Conservation (phyloP, 2,329 filamentous ascomycete genomes). For the Bisporella sp. region DNA sequence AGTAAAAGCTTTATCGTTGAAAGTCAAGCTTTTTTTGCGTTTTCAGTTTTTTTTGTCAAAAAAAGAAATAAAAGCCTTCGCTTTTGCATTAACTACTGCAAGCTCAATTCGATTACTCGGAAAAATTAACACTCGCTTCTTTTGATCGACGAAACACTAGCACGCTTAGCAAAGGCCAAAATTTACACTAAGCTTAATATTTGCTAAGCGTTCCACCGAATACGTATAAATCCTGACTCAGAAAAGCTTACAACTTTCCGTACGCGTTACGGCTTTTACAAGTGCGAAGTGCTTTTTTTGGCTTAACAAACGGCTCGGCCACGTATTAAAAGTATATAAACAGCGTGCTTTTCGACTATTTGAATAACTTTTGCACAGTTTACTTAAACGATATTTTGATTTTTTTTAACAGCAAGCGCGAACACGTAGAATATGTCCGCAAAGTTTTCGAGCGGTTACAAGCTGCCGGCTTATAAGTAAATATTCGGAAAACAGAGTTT, state of each 20-base stretch:
- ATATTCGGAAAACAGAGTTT: slow-evolving; percentile 4
- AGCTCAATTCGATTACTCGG: too few relatives aligned
- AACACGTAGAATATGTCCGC: not conserved
- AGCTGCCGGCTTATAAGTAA: slow-evolving; percentile 1
- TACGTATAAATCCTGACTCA: not conserved
- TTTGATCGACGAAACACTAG: not conserved
- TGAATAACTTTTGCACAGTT: slow-evolving; percentile 2
- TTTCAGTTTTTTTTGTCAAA: not conserved
- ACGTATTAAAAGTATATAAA: slow-evolving; percentile 6
- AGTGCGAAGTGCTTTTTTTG: slow-evolving; percentile 2
- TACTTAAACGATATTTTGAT: not conserved
- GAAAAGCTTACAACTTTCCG: not conserved
- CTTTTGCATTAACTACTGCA: too few relatives aligned
- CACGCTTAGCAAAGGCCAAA: not conserved
- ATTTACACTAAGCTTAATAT: slow-evolving; percentile 6
- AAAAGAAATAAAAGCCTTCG: not conserved
- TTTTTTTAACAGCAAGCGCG: not conserved
- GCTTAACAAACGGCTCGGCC: not conserved
- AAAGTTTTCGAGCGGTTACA: not conserved
- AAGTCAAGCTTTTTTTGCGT: not conserved
- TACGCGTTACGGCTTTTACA: too few relatives aligned
- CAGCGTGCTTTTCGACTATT: slow-evolving; percentile 1
- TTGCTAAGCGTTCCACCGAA: slow-evolving; percentile 1
- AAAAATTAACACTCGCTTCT: too few relatives aligned
- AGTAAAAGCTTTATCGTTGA: too few relatives aligned